Conservation (phyloP, 345 rosid genomes). For the Rubroshorea leprosula region DNA sequence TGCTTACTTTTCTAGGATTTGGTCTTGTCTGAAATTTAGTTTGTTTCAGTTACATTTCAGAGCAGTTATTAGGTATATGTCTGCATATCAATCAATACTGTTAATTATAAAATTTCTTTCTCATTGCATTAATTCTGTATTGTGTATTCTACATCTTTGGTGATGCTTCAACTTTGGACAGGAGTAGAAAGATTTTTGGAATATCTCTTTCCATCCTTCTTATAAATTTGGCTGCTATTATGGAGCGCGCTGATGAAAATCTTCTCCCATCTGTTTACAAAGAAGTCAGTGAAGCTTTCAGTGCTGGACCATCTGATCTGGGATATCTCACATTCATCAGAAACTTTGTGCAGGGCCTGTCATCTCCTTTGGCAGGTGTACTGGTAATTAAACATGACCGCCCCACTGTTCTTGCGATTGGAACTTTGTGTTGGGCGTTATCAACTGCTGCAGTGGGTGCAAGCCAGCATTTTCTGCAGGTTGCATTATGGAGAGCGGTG, state of each 20-base stretch:
- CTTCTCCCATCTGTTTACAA: conserved; percentile 89
- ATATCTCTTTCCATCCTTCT: conserved; percentile 76
- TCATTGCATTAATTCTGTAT: no score
- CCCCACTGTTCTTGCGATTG: conserved; percentile 84
- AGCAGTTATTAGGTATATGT: no score
- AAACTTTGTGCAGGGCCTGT: conserved; percentile 85
- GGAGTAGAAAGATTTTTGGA: conserved; percentile 73
- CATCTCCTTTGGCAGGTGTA: conserved; percentile 90
- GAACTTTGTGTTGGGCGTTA: conserved; percentile 88
- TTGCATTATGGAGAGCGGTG: conserved; percentile 88
- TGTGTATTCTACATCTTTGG: no score
- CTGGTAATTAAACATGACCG: conserved; percentile 76
- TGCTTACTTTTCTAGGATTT: no score
- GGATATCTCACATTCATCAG: conserved; percentile 94
- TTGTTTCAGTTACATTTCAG: no score
- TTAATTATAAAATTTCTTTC: no score
- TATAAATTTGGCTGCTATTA: conserved; percentile 86
- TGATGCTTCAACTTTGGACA: no score
- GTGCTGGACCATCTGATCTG: conserved; percentile 85
- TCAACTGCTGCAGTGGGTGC: conserved; percentile 94
- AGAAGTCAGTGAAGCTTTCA: conserved; percentile 98
- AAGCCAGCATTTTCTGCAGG: conserved; percentile 67
- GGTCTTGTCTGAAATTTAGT: no score
- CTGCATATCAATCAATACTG: no score
- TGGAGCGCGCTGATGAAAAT: conserved; percentile 97